Base-by-base conservation (phyloP, 2,329 filamentous ascomycete genomes). In the Epichloe sp. region DNA sequence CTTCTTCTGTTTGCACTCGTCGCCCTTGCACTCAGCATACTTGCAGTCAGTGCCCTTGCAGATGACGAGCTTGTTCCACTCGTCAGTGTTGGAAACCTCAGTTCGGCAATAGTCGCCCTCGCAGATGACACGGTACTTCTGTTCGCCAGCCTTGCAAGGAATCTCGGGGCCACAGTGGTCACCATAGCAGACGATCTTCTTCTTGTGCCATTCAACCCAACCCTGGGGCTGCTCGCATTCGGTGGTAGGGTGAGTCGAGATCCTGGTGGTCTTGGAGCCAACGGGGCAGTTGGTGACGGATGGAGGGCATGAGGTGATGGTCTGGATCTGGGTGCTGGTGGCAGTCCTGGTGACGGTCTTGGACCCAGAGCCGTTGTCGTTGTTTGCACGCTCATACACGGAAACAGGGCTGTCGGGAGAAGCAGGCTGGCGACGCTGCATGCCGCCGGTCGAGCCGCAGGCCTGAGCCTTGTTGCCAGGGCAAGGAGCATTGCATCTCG, bases 131-230 rank as follows among this genome's bases (percentile, higher is more conserved):
- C 65, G 63, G 48, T 63, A 53, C 52, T 56, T 53, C 52, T 61
- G 11, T 3, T 23, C 54, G 57, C 58, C 60, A 31, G 62, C 52
- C 35, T 61, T 38, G 60, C 56, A 61, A 45, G 60, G 58, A 55
- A 58, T 54, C 52, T 63, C 62, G 35, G 56, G 59, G 36, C 54
- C 50, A 58, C 67, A 70, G 57, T 57, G 46, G 21, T 61, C 63
- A 26, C 65, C 65, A 53, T 60, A 62, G 59, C 66, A 67, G 59
- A 66, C 60, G 17, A 69, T 58, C 56, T 61, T 63, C 58, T 65
- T 63, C 56, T 59, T 57, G 55, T 60, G 54, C 56, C 56, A 60
- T 49, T 58, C 56, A 42, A 36, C 15, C 43, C 50, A 52, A 17
- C 42, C 51, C 31, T 37, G 47, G 26, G 45, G 44, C 31, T 44